Evolutionary conservation across 768 basidiomycete species (phyloP).

Genomic region (Podaxis mareebaensis): DNA sequence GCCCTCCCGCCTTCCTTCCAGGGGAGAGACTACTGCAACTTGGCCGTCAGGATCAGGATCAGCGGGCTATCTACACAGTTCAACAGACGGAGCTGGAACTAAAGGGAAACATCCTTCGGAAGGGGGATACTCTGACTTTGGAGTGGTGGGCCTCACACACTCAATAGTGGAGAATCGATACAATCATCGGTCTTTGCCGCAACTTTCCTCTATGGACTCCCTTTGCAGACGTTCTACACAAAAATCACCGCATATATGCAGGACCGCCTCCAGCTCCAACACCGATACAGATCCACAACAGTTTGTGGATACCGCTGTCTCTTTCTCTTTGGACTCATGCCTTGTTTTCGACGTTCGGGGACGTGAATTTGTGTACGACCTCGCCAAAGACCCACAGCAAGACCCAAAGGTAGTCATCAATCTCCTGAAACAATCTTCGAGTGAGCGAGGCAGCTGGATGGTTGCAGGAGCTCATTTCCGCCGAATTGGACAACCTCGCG

Average conservation of each 20-base stretch:
- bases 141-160: neutral
- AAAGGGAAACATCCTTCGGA: neutral
- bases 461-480: slow-evolving; percentile 55
- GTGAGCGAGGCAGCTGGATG: slow-evolving; percentile 58
- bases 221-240: neutral
- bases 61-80: neutral
- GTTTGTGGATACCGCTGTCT: slow-evolving; percentile 17
- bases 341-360: slow-evolving; percentile 39
- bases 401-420: slow-evolving; percentile 46
- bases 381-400: slow-evolving; percentile 38
- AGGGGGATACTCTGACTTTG: neutral
- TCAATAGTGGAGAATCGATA: neutral
- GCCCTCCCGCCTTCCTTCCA: neutral
- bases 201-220: neutral
- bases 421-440: slow-evolving; percentile 42
- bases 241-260: slow-evolving; percentile 1
- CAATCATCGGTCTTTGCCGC: neutral
- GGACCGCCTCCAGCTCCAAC: neutral
- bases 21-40: neutral
- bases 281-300: slow-evolving; percentile 9
- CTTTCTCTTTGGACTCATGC: slow-evolving; percentile 23
- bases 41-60: neutral
- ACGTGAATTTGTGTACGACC: slow-evolving; percentile 42
- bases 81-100: neutral
- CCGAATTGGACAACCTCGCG: slow-evolving; percentile 42